Evolutionary conservation across 1,284 basidiomycete species (phyloP).

Genomic region (Trametes hirsuta): DNA sequence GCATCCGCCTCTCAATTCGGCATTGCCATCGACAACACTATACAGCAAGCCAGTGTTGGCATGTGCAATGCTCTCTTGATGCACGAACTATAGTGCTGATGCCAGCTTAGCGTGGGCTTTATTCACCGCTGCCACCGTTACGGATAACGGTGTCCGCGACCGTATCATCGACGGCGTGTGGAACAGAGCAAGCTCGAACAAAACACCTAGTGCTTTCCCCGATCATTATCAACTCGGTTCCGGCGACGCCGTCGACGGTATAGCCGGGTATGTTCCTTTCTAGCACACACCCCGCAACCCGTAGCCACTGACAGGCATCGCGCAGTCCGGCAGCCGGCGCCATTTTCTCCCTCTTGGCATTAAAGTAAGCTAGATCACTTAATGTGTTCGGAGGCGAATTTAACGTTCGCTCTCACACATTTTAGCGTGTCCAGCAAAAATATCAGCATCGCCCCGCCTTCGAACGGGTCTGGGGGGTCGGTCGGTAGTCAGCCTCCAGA

Average conservation of each 20-base stretch:
- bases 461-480: too few species aligned
- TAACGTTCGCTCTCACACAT: too few species aligned
- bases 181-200: slow-evolving; percentile 27
- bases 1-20: too few species aligned
- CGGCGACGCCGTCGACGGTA: neutral
- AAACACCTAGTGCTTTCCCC: slow-evolving; percentile 23
- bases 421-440: too few species aligned
- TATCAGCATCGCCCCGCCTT: too few species aligned
- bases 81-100: too few species aligned
- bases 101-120: neutral
- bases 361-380: neutral
- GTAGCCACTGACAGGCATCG: neutral
- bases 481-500: too few species aligned
- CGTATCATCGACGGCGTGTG: slow-evolving; percentile 26
- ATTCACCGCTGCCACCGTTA: slow-evolving; percentile 28
- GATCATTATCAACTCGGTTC: slow-evolving; percentile 17
- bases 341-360: neutral
- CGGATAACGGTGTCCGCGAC: slow-evolving; percentile 24
- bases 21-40: too few species aligned
- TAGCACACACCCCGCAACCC: too few species aligned
- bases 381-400: too few species aligned
- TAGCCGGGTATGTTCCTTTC: neutral
- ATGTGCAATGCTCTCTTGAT: too few species aligned
- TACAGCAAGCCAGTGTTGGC: too few species aligned
- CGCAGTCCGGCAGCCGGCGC: neutral